Evolutionary conservation across 768 basidiomycete species (phyloP).

Genomic region (Boletus insuetus): DNA sequence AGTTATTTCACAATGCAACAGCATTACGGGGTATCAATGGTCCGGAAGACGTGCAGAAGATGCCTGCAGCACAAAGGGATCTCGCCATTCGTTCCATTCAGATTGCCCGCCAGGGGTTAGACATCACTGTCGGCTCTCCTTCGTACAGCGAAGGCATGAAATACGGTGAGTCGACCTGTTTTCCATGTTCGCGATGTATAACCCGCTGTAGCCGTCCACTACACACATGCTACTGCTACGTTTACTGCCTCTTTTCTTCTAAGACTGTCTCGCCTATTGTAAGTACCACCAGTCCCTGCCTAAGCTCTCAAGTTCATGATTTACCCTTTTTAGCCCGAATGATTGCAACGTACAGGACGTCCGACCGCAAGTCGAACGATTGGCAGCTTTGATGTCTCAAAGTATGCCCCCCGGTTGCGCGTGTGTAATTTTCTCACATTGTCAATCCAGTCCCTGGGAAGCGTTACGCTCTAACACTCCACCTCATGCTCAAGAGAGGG

Average conservation of each 20-base stretch:
- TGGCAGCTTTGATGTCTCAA: constrained; percentile 73
- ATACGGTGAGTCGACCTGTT: constrained; percentile 57
- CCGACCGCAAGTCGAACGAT: constrained; percentile 70
- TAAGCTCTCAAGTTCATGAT: not conserved
- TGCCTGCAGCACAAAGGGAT: constrained; percentile 74
- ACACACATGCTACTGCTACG: constrained; percentile 89
- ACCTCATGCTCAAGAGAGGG: constrained; percentile 81
- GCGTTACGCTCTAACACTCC: constrained; percentile 86
- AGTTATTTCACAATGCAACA: constrained; percentile 81
- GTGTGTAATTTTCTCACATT: constrained; percentile 5
- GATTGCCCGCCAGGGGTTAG: constrained; percentile 75
- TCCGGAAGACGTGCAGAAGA: constrained; percentile 81
- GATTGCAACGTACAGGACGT: constrained; percentile 79
- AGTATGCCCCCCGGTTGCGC: constrained; percentile 46
- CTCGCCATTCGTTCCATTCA: constrained; percentile 81
- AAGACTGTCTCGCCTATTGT: constrained; percentile 86
- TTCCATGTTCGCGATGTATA: constrained; percentile 1
- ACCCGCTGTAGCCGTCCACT: constrained; percentile 66
- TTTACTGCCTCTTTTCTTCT: constrained; percentile 91
- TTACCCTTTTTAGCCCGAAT: constrained; percentile 55
- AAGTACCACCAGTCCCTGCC: constrained; percentile 29
- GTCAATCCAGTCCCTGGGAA: constrained; percentile 77
- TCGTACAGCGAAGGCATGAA: constrained; percentile 90
- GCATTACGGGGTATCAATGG: constrained; percentile 81
- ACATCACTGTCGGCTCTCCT: constrained; percentile 81